phyloP scores from a whole-genome alignment of 2,329 filamentous ascomycete genomes.

The Tolypocladium tundrense region DNA sequence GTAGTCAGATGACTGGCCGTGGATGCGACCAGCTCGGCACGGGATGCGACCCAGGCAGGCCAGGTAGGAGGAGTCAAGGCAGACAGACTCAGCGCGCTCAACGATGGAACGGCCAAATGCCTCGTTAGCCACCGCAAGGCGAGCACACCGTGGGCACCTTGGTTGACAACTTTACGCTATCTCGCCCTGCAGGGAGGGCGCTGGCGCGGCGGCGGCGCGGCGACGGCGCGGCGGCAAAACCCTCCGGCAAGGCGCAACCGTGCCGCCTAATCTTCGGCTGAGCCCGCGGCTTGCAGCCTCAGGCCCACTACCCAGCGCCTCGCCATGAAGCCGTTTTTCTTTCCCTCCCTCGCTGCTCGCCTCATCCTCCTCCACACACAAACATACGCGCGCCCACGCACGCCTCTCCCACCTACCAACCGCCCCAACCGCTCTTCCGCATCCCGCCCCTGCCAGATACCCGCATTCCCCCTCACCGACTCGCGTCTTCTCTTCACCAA shows the following conservation, averaged over 20 bases:
- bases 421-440: background rate
- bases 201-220: no score
- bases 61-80: no score
- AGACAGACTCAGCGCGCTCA: no score
- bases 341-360: background rate
- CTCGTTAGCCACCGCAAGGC: no score
- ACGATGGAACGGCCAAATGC: no score
- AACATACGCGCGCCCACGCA: background rate
- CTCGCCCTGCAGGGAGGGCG: background rate
- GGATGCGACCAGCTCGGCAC: no score
- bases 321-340: background rate
- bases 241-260: background rate
- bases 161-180: background rate
- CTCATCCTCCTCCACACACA: background rate
- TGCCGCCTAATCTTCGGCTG: background rate
- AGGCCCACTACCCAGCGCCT: background rate
- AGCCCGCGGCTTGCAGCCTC: background rate
- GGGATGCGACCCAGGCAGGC: no score
- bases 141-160: background rate
- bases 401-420: background rate
- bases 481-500: background rate
- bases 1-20: background rate
- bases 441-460: background rate
- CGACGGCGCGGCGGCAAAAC: background rate
- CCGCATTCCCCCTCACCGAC: slow-evolving; percentile 5